Percentiles rank a stretch among this genome's conserved stretches.
Conservation (phyloP, 2,329 filamentous ascomycete species). For the Aspergillus awamori region DNA sequence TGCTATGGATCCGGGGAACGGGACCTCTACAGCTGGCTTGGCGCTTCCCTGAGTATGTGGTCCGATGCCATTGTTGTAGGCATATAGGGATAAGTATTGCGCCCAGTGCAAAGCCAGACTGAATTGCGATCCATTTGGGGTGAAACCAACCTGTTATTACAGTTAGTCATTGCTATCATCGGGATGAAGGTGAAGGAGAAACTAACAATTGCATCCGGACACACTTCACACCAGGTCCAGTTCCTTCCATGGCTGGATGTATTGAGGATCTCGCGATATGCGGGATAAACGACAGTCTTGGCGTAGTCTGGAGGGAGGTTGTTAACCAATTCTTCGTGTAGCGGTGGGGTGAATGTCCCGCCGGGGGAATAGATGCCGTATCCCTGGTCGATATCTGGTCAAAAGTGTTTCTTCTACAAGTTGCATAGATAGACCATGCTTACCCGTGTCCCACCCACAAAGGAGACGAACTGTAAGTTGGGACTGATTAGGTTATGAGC, state of each 20-base stretch:
- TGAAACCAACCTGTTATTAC: constrained; percentile 30
- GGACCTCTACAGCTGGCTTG: constrained; percentile 16
- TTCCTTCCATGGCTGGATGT: constrained; percentile 26
- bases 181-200: background rate
- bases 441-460: constrained; percentile 35
- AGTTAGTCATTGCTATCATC: no score
- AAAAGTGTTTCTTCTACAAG: background rate
- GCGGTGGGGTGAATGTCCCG: constrained; percentile 34
- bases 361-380: constrained; percentile 29
- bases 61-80: constrained; percentile 26
- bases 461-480: constrained; percentile 36
- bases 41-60: background rate
- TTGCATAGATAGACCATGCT: background rate
- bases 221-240: constrained; percentile 43
- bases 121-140: constrained; percentile 33
- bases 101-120: constrained; percentile 34
- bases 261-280: constrained; percentile 27
- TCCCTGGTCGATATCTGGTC: constrained; percentile 16
- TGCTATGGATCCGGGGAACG: constrained; percentile 31
- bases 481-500: constrained; percentile 33
- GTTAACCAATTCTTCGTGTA: constrained; percentile 34
- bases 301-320: constrained; percentile 31
- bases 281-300: constrained; percentile 36
- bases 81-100: constrained; percentile 35
- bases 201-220: constrained; percentile 30